Base-by-base conservation (phyloP, 2,329 filamentous ascomycete species). In the Xylaria digitata region DNA sequence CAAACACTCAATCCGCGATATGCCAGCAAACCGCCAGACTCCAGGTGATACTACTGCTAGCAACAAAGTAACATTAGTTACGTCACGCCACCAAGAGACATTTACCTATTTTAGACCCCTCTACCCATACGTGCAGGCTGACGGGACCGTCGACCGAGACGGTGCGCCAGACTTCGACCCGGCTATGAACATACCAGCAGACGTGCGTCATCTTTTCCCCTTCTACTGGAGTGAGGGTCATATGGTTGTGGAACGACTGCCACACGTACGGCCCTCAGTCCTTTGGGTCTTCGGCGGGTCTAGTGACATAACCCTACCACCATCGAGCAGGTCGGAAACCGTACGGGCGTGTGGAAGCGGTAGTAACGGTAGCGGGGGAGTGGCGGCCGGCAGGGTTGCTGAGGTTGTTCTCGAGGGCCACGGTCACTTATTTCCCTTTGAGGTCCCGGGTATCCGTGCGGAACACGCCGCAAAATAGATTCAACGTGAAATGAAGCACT, bases 81-180 rank as follows among this genome's bases (percentile, higher is more conserved):
- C 94, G 0, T 89, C 92, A 0, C 92, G 93, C 72, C 91, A 96
- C 76, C 92, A 96, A 76, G 92, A 96, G 81, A 91, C 94, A 61
- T 89, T 92, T 72, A 92, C 89, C 1, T 94, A 90, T 75, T 78
- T 91, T 65, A 85, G 90, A 0, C 85, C 88, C 0, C 86, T 85
- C 66, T 86, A 65, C 48, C 61, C 58, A 32, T 34, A 61, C 13
- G 58, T 43, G 15, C 58, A 46, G 30, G 45, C 58, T 19, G 58
- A 61, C 37, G 45, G 58, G 11, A 61, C 58, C 1, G 48, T 61
- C 37, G 58, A 61, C 58, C 58, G 58, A 30, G 58, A 61, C n/a
- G 58, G 58, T 9, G 58, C 58, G n/a, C 58, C 58, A 8, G 58
- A 61, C 34, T 61, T 61, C 58, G 58, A 61, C 58, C 49, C 40